phyloP scores from a whole-genome alignment of 163 green algal species.

The Chlamydomonas reinhardtii region DNA sequence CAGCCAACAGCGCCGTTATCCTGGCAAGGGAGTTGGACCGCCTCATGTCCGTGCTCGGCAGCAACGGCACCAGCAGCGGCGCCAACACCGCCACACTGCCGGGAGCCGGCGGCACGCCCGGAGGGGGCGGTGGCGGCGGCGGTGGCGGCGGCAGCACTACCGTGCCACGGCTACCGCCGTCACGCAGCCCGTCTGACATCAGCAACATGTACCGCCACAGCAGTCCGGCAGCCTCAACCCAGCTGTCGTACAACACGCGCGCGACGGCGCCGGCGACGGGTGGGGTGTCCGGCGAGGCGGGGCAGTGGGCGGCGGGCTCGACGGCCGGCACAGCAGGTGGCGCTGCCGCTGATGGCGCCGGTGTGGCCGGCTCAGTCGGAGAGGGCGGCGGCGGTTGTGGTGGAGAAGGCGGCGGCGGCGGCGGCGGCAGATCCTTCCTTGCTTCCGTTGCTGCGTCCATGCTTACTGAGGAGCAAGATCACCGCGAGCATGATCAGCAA shows the following conservation, averaged over 20 bases:
- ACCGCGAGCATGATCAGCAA: neutral
- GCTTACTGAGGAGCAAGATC: neutral
- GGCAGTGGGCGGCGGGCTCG: neutral
- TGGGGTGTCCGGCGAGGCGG: neutral
- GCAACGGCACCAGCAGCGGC: slow-evolving; percentile 15
- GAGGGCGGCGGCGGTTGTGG: neutral
- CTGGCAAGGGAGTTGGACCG: neutral
- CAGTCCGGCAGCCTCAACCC: neutral
- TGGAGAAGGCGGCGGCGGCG: too few species aligned
- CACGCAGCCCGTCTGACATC: slow-evolving; percentile 6
- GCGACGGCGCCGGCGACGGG: neutral
- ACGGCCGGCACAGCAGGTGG: neutral
- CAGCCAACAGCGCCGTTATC: neutral
- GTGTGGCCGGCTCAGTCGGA: neutral
- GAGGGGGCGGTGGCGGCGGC: neutral
- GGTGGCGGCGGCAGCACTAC: neutral
- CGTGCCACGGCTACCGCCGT: neutral
- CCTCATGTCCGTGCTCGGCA: neutral
- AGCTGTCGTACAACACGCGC: neutral
- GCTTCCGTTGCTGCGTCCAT: slow-evolving; percentile 9
- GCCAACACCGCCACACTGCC: neutral
- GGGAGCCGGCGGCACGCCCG: neutral
- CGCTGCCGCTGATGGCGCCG: neutral
- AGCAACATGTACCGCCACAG: neutral
- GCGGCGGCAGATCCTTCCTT: slow-evolving; percentile 12